Evolutionary conservation across 768 basidiomycete species (phyloP).

Genomic region (Suillus alpinus): DNA sequence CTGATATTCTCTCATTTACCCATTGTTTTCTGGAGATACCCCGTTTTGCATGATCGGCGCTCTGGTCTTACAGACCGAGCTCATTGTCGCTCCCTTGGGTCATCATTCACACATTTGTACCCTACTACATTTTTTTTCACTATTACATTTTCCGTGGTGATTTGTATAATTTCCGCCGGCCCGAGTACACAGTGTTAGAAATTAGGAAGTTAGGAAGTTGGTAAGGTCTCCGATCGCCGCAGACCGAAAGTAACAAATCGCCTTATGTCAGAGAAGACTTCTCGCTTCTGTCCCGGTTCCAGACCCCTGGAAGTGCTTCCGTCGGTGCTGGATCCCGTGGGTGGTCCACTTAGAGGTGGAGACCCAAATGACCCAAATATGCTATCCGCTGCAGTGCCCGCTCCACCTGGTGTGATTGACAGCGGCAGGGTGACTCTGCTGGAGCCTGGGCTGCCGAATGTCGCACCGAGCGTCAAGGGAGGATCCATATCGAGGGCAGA

Average conservation of each 20-base stretch:
- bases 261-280: constrained; percentile 86
- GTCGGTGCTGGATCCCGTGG: constrained; percentile 56
- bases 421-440: constrained; percentile 59
- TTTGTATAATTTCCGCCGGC: neutral
- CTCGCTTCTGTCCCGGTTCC: constrained; percentile 51
- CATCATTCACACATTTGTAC: constrained; percentile 6
- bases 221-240: constrained; percentile 40
- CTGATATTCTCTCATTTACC: neutral
- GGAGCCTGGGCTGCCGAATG: constrained; percentile 61
- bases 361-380: constrained; percentile 58
- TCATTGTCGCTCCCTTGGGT: constrained; percentile 1
- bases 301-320: constrained; percentile 35
- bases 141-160: neutral
- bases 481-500: constrained; percentile 97
- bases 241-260: constrained; percentile 89
- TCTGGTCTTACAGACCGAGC: neutral
- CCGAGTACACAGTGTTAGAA: neutral
- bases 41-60: neutral
- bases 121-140: constrained; percentile 3
- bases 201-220: neutral
- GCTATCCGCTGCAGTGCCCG: constrained; percentile 43
- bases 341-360: constrained; percentile 61
- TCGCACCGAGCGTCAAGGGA: constrained; percentile 44
- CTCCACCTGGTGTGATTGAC: constrained; percentile 27
- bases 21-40: neutral